Conservation (phyloP, 345 rosid species). For the Noccaea bulbosa region DNA sequence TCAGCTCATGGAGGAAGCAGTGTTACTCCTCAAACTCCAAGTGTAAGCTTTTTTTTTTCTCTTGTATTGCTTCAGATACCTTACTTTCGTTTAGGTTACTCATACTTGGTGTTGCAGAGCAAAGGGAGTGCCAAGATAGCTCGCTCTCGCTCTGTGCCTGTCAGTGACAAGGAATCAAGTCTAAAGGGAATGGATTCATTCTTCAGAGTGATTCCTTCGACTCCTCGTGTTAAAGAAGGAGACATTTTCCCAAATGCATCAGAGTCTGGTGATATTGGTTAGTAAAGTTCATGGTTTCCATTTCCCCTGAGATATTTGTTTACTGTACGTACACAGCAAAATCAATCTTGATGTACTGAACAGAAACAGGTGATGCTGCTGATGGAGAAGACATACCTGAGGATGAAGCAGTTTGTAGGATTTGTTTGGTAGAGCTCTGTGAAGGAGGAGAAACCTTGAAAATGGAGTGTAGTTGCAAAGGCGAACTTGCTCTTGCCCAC, state of each 20-base stretch:
- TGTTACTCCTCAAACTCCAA: constrained; percentile 51
- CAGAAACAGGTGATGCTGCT: constrained; percentile 58
- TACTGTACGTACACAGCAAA: not conserved
- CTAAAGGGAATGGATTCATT: constrained; percentile 82
- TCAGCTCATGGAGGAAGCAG: constrained; percentile 51
- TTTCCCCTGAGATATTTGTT: not conserved
- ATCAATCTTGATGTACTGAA: constrained; percentile 18
- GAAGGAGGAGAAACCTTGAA: constrained; percentile 96
- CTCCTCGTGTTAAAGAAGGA: constrained; percentile 79
- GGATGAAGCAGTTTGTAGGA: constrained; percentile 96
- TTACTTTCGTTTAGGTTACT: constrained; percentile 12
- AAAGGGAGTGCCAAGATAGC: constrained; percentile 57
- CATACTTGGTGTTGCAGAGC: constrained; percentile 53
- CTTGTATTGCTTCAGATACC: not conserved
- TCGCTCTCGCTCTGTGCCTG: constrained; percentile 89
- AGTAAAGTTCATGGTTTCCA: not conserved
- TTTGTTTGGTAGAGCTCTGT: constrained; percentile 81
- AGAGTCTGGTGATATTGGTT: constrained; percentile 54
- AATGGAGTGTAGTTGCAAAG: constrained; percentile 99
- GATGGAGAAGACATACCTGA: constrained; percentile 90
- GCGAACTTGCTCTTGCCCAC: constrained; percentile 94
- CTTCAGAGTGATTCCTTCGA: constrained; percentile 84
- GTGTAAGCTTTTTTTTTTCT: constrained; percentile 49
- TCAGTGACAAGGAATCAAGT: constrained; percentile 63
- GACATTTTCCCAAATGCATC: constrained; percentile 49